Evolutionary conservation across 306 rosid species (phyloP), one percentile per base, ranked within the genome.

Genomic region (Dalbergia cultrata): DNA sequence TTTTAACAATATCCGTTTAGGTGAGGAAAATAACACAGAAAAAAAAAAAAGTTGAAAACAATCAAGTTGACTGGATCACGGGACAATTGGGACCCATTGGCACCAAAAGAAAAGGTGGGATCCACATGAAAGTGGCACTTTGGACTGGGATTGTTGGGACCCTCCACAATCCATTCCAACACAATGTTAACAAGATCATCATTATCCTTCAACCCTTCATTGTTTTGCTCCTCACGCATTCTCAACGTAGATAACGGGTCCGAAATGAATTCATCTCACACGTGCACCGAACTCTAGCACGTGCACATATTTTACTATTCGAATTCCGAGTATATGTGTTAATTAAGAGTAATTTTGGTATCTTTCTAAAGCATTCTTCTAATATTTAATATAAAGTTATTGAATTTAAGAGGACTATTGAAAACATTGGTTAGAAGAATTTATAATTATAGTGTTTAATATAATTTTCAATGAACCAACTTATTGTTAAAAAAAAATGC

Each of bases 271-370:
- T 22, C 9, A 21, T 33, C 64, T 77, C 6, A 33, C 74, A 82
- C 82, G 82, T 61, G 85, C 81, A 9, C 85, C 81, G 78, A 82
- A 69, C 53, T 61, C 65, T 52, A 59, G 33, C 82, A 82, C 82
- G 85, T 82, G 85, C 31, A 26, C 61, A 12, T 39, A 60, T 69
- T 60, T 26, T 22, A 57, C 56, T 39, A 9, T 6, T 43, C 49
- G 12, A 37, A 37, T 37, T 37, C 41, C 41, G 5, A 37, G 7
- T 37, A 37, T 37, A 37, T 37, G 41, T 5, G 8, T 4, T 37
- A 26, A 37, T 4, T 37, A 26, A 37, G 41, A 37, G 5, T 5
- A 37, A 37, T 37, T 37, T 37, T 37, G 5, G 41, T 37, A 37
- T n/a, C n/a, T n/a, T n/a, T n/a, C n/a, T n/a, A n/a, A 37, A 37